These are phyloP conservation scores for Agroathelia rolfsii DNA, from an alignment of 1,284 basidiomycete species.

Conservation along the genomic window DNA sequence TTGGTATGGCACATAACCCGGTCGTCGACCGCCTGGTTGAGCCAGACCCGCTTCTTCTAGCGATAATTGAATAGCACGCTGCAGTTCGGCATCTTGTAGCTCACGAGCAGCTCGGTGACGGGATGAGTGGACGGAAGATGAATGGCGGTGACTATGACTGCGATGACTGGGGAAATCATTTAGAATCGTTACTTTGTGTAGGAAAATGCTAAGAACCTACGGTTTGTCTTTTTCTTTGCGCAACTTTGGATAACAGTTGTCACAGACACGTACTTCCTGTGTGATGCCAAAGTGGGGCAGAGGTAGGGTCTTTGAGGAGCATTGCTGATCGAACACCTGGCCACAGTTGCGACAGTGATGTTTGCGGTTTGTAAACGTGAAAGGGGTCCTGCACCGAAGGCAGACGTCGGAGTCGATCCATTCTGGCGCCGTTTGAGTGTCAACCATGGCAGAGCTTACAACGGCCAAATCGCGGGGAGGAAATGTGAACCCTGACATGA, in stretches of 20 bases:
- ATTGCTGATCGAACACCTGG: constrained; percentile 91
- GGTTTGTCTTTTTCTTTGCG: constrained; percentile 46
- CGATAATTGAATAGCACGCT: constrained; percentile 88
- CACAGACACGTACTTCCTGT: constrained; percentile 92
- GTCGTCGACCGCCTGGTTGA: constrained; percentile 33
- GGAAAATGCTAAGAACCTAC: too few species aligned
- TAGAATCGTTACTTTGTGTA: too few species aligned
- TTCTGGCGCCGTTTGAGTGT: constrained; percentile 83
- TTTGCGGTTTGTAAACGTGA: constrained; percentile 94
- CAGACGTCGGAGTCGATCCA: constrained; percentile 97
- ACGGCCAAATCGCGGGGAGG: constrained; percentile 68
- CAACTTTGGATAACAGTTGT: constrained; percentile 76
- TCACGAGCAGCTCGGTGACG: constrained; percentile 50
- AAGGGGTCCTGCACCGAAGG: constrained; percentile 84
- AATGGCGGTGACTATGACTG: constrained; percentile 35
- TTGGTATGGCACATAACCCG: constrained; percentile 63
- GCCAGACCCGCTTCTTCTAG: constrained; percentile 71
- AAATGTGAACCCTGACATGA: constrained; percentile 61
- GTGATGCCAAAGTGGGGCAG: constrained; percentile 92
- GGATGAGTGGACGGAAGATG: constrained; percentile 37
- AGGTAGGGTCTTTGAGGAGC: constrained; percentile 78
- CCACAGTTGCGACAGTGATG: constrained; percentile 99
- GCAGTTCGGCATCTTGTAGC: constrained; percentile 80
- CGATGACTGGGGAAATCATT: too few species aligned
- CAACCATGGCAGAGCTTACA: constrained; percentile 73